Conservation (phyloP, 2,329 filamentous ascomycete species). For the Phyllosticta citribraziliensis region DNA sequence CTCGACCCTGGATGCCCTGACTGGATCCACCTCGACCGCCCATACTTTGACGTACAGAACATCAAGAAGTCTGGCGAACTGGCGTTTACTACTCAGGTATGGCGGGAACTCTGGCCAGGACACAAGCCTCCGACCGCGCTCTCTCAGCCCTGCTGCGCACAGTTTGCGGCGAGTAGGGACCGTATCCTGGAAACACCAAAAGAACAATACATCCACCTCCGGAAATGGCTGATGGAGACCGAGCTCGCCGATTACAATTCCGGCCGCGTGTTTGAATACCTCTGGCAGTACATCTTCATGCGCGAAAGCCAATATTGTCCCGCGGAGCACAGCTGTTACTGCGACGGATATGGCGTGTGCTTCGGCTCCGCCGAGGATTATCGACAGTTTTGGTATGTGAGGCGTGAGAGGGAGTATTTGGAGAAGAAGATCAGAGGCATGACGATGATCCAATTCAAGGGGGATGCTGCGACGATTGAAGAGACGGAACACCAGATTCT, state of each 20-base stretch:
- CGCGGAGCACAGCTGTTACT: conserved; percentile 49
- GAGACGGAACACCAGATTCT: neutral
- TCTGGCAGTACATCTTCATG: conserved; percentile 55
- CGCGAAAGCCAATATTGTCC: conserved; percentile 40
- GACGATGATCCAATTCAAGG: neutral
- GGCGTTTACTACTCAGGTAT: conserved; percentile 33
- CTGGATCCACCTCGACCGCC: conserved; percentile 41
- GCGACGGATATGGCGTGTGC: conserved; percentile 54
- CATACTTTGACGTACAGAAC: conserved; percentile 28
- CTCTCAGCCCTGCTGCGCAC: conserved; percentile 53
- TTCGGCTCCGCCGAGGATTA: conserved; percentile 44
- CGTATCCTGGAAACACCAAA: conserved; percentile 45
- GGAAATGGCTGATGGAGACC: conserved; percentile 53
- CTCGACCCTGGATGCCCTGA: conserved; percentile 47
- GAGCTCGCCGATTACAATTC: conserved; percentile 45
- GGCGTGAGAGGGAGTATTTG: neutral
- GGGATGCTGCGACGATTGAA: neutral
- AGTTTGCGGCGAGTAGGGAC: conserved; percentile 52
- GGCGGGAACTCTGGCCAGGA: conserved; percentile 39
- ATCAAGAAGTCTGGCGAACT: conserved; percentile 32
- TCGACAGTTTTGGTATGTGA: neutral
- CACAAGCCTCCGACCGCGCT: conserved; percentile 41
- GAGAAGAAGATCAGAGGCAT: neutral
- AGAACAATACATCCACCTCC: conserved; percentile 45
- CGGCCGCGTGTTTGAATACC: conserved; percentile 54